Conservation (phyloP, 2,329 filamentous ascomycete genomes). For the Sordariomycetes sp. region DNA sequence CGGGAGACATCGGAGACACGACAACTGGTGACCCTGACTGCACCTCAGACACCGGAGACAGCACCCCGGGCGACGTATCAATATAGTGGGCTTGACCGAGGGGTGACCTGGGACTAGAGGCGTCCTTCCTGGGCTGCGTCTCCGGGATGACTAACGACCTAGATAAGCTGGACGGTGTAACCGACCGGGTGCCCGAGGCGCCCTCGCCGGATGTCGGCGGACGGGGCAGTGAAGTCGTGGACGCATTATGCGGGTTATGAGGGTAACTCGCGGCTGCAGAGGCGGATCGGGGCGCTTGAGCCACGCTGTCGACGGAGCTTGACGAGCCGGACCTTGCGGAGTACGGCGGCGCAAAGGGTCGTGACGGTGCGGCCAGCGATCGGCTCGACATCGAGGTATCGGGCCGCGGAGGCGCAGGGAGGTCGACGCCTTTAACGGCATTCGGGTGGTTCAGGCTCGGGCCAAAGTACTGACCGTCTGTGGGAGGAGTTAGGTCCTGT, state of each 20-base stretch:
- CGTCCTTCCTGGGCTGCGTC: not conserved
- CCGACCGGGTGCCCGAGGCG: not conserved
- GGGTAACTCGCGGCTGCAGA: not conserved
- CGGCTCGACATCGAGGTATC: slow-evolving; percentile 8
- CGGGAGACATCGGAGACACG: not conserved
- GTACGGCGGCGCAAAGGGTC: not conserved
- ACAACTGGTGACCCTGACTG: not conserved
- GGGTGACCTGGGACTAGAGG: not conserved
- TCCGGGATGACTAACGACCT: not conserved
- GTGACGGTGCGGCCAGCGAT: not conserved
- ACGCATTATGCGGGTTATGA: not conserved
- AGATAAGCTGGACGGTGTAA: not conserved
- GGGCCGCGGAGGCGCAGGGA: slow-evolving; percentile 9
- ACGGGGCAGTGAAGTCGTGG: not conserved
- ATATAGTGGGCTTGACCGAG: not conserved
- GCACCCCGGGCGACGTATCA: not conserved
- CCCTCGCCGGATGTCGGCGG: not conserved
- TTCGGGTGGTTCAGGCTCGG: not conserved
- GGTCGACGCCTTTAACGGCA: slow-evolving; percentile 5
- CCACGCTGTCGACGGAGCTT: slow-evolving; percentile 4
- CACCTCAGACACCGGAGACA: not conserved
- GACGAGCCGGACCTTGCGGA: slow-evolving; percentile 5
- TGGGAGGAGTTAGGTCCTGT: slow-evolving; percentile 11
- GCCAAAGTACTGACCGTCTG: not conserved
- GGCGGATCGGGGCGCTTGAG: slow-evolving; percentile 1